phyloP scores from a whole-genome alignment of 2,329 filamentous ascomycete species.

The Ophiosphaerella narmari region DNA sequence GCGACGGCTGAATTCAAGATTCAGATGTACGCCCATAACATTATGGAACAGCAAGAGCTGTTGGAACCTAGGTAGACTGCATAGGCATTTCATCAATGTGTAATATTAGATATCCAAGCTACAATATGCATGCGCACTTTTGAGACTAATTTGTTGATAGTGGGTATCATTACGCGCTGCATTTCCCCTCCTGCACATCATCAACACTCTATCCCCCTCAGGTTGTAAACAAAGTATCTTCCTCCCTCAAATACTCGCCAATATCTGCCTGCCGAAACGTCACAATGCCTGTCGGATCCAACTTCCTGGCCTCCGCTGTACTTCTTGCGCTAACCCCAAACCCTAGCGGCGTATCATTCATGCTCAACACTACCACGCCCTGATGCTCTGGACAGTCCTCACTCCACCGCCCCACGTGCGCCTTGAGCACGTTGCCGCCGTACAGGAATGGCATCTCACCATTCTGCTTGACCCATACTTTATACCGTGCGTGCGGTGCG shows the following conservation, averaged over 20 bases:
- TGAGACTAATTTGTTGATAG: too few relatives aligned
- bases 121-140: too few relatives aligned
- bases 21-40: conserved; percentile 11
- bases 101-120: too few relatives aligned
- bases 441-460: conserved; percentile 98
- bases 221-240: conserved; percentile 67
- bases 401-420: conserved; percentile 80
- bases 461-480: conserved; percentile 96
- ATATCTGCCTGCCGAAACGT: conserved; percentile 92
- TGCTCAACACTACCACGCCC: conserved; percentile 85
- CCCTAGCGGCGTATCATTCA: conserved; percentile 87
- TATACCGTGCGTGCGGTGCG: conserved; percentile 88
- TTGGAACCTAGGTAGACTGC: not conserved
- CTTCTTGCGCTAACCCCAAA: conserved; percentile 91
- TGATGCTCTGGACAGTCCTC: conserved; percentile 94
- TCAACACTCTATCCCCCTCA: conserved; percentile 16
- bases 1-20: conserved; percentile 18
- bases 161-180: too few relatives aligned
- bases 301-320: conserved; percentile 77
- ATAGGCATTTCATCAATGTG: too few relatives aligned
- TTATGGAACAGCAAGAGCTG: conserved; percentile 17
- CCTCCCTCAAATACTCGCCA: conserved; percentile 91
- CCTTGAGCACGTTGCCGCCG: conserved; percentile 85
- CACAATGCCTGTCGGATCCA: conserved; percentile 89
- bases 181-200: not conserved